phyloP scores from a whole-genome alignment of 73 alveolate species.

The Paramecium biaurelia region DNA sequence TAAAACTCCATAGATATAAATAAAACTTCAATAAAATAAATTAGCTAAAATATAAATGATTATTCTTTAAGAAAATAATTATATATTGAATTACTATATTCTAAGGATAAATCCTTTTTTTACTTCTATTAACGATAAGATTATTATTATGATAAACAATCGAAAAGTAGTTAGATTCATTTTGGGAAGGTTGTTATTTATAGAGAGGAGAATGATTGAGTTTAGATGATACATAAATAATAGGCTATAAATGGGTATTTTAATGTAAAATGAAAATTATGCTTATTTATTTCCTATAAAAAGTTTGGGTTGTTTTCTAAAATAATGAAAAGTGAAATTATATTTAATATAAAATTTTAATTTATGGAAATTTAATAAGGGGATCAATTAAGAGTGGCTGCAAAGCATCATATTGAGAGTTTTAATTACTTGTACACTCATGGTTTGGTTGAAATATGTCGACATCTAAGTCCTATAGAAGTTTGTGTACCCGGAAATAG shows the following conservation, averaged over 20 bases:
- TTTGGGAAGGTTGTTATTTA: too few species aligned
- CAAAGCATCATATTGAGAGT: constrained; percentile 88
- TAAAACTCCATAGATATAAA: neutral
- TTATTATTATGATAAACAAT: too few species aligned
- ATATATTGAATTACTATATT: too few species aligned
- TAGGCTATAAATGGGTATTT: neutral
- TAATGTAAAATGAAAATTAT: neutral
- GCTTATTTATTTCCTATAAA: constrained; percentile 40
- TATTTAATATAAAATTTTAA: neutral
- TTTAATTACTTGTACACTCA: constrained; percentile 91
- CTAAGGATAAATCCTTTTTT: too few species aligned
- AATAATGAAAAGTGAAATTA: neutral
- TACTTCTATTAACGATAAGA: too few species aligned
- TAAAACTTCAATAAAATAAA: too few species aligned
- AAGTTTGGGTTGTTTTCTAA: neutral
- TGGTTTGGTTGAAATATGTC: constrained; percentile 85
- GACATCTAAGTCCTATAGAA: constrained; percentile 88
- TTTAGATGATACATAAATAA: constrained; percentile 48
- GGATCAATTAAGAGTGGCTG: constrained; percentile 59
- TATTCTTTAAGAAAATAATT: too few species aligned
- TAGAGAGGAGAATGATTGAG: neutral
- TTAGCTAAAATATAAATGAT: too few species aligned
- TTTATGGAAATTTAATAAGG: constrained; percentile 5
- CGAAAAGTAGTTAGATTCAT: too few species aligned
- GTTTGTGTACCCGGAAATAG: constrained; percentile 81